A percentile compares a stretch with the other conserved stretches of the same genome.
Conservation (phyloP, 331 rosid genomes). For the Phaseolus coccineus region DNA sequence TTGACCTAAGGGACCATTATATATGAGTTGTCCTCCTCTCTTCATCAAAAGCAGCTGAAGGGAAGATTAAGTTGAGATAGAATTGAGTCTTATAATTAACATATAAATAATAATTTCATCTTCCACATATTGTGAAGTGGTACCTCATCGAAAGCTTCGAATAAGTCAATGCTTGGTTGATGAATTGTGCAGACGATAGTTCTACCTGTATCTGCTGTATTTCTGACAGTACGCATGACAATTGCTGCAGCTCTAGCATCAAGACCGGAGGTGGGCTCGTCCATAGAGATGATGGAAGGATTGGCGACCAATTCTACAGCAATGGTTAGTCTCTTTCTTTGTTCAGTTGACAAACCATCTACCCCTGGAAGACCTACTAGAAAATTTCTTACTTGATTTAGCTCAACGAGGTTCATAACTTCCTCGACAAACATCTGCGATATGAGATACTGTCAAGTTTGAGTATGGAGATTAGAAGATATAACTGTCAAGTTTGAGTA, state of each 20-base stretch:
- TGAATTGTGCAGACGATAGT: conserved; percentile 86
- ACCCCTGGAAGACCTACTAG: conserved; percentile 80
- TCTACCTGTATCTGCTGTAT: conserved; percentile 71
- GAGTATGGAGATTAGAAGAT: neutral
- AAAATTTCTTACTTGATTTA: conserved; percentile 61
- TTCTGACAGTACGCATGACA: conserved; percentile 79
- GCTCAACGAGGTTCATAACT: conserved; percentile 75
- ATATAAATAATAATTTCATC: conserved; percentile 9
- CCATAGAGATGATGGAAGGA: conserved; percentile 83
- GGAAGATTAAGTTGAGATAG: conserved; percentile 38
- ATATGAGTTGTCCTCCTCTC: conserved; percentile 79
- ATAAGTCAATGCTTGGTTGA: conserved; percentile 85
- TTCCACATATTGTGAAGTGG: conserved; percentile 16
- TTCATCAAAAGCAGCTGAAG: conserved; percentile 76
- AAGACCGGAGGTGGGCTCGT: conserved; percentile 84
- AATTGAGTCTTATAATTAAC: neutral
- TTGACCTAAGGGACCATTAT: conserved; percentile 71
- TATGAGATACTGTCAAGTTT: conserved; percentile 1
- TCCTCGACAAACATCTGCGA: conserved; percentile 71
- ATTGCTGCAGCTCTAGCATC: conserved; percentile 83
- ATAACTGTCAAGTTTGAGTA: neutral
- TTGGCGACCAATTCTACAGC: conserved; percentile 82
- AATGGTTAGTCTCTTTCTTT: conserved; percentile 78
- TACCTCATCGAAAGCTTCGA: conserved; percentile 86
- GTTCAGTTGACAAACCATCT: conserved; percentile 73